Evolutionary conservation across 768 basidiomycete species (phyloP).

Genomic region (Xanthoconium purpureum): DNA sequence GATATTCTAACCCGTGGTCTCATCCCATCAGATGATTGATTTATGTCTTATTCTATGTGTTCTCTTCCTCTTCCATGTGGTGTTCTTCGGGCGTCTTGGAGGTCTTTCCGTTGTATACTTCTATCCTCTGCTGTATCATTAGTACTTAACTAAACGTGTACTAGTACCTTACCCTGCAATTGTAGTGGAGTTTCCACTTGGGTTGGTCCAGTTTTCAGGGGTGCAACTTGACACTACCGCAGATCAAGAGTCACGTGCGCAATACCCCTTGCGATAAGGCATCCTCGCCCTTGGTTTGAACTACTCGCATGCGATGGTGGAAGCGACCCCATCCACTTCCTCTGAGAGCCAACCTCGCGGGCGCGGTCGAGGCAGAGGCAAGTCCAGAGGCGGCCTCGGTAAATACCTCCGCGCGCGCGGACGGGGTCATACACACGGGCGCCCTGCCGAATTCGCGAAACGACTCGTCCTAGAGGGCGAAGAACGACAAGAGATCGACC

Average conservation of each 20-base stretch:
- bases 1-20: constrained; percentile 29
- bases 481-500: constrained; percentile 32
- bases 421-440: constrained; percentile 54
- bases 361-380: constrained; percentile 50
- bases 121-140: constrained; percentile 17
- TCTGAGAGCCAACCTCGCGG: constrained; percentile 19
- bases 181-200: neutral
- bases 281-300: neutral
- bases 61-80: constrained; percentile 9
- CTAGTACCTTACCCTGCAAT: neutral
- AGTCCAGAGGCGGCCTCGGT: constrained; percentile 65
- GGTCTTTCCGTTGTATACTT: neutral
- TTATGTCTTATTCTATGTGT: neutral
- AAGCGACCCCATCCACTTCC: constrained; percentile 9
- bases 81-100: constrained; percentile 4
- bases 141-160: constrained; percentile 5
- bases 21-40: constrained; percentile 26
- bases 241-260: neutral
- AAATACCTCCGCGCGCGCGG: constrained; percentile 75
- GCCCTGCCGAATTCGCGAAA: constrained; percentile 63
- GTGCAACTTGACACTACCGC: neutral
- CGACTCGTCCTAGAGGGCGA: constrained; percentile 64
- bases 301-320: constrained; percentile 7
- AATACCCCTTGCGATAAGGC: neutral
- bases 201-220: neutral